Evolutionary conservation across 805 yeast genomes (phyloP).

Genomic region (Pichia phayaonensis): DNA sequence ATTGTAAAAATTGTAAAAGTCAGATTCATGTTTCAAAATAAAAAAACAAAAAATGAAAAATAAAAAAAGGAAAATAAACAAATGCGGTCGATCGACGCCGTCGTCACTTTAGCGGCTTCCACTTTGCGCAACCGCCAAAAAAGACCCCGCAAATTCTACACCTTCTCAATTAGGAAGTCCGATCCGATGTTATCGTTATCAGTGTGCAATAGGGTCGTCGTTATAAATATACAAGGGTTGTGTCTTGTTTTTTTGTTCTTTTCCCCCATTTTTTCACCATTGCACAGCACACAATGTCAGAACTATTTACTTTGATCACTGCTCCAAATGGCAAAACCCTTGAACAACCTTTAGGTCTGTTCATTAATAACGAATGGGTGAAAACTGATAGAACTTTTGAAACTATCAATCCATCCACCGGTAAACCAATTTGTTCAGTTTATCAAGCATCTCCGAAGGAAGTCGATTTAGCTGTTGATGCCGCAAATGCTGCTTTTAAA

Average conservation of each 20-base stretch:
- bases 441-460: constrained; percentile 51
- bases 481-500: constrained; percentile 55
- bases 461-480: constrained; percentile 59
- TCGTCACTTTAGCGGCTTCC: not conserved
- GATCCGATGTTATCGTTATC: not conserved
- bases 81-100: not conserved
- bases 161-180: not conserved
- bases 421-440: constrained; percentile 50
- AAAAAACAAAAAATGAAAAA: not conserved
- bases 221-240: not conserved
- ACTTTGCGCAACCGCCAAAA: not conserved
- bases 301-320: constrained; percentile 20
- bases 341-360: constrained; percentile 42
- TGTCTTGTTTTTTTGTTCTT: not conserved
- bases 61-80: not conserved
- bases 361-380: constrained; percentile 51
- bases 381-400: constrained; percentile 20
- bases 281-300: constrained; percentile 5
- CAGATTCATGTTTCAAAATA: not conserved
- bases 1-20: not conserved
- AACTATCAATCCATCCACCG: constrained; percentile 37
- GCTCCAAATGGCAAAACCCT: constrained; percentile 26
- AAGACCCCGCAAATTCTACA: not conserved
- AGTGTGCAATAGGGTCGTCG: not conserved
- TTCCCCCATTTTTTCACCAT: not conserved